phyloP scores from a whole-genome alignment of 768 basidiomycete genomes.

The Hericium rajendrae region DNA sequence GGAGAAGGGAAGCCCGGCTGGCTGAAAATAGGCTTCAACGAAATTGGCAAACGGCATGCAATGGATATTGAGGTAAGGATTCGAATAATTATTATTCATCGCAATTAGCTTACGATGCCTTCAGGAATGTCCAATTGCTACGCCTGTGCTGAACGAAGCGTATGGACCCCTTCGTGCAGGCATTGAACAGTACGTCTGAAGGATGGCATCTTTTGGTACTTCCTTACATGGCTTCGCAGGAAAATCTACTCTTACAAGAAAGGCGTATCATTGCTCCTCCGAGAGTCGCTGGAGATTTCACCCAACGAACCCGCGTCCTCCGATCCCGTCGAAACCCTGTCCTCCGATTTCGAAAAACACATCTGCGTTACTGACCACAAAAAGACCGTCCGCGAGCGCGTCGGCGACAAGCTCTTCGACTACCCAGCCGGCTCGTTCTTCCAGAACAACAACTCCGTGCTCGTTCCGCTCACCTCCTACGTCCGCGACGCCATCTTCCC shows the following conservation, averaged over 20 bases:
- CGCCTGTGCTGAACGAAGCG: conserved; percentile 64
- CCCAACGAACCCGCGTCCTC: conserved; percentile 4
- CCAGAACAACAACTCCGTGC: conserved; percentile 95
- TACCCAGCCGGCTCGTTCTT: conserved; percentile 88
- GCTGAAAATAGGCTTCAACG: conserved; percentile 85
- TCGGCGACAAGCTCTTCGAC: conserved; percentile 75
- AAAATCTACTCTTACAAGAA: conserved; percentile 74
- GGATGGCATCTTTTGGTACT: neutral
- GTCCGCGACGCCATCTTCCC: conserved; percentile 66
- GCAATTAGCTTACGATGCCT: neutral
- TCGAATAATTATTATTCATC: no score
- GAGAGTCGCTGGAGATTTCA: conserved; percentile 58
- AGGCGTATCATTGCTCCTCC: conserved; percentile 83
- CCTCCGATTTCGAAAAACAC: conserved; percentile 42
- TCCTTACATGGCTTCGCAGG: conserved; percentile 26
- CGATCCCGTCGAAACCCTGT: conserved; percentile 27
- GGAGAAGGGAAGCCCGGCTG: conserved; percentile 42
- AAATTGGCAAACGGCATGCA: conserved; percentile 59
- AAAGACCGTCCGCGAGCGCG: conserved; percentile 70
- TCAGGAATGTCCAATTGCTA: conserved; percentile 90
- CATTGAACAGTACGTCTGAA: conserved; percentile 50
- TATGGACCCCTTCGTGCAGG: conserved; percentile 50
- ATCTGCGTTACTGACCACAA: conserved; percentile 81
- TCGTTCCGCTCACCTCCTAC: conserved; percentile 73
- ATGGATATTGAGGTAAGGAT: conserved; percentile 81